Evolutionary conservation across 2,329 filamentous ascomycete species (phyloP).

Genomic region (Beauveria scarabaeidicola): DNA sequence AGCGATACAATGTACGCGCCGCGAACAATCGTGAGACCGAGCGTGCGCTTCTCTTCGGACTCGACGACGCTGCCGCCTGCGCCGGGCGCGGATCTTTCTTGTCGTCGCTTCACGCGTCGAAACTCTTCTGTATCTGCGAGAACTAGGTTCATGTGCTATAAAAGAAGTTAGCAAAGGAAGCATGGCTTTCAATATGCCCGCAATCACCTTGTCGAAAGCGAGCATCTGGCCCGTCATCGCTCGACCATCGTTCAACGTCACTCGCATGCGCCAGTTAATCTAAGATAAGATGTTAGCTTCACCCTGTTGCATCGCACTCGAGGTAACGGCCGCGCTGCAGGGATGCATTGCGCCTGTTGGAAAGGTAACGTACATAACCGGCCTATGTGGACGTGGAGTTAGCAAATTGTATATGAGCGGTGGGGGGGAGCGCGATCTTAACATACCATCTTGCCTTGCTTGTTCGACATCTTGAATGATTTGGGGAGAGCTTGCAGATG

Average conservation of each 20-base stretch:
- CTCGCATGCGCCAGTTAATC: slow-evolving; percentile 99
- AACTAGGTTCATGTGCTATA: slow-evolving; percentile 96
- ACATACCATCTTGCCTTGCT: slow-evolving; percentile 99
- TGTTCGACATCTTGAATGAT: slow-evolving; percentile 45
- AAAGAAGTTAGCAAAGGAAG: slow-evolving; percentile 3
- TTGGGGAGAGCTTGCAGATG: slow-evolving; percentile 22
- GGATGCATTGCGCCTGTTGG: slow-evolving; percentile 1
- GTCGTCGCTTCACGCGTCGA: slow-evolving; percentile 79
- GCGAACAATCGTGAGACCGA: slow-evolving; percentile 88
- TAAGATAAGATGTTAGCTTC: slow-evolving; percentile 28
- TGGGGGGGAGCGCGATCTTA: slow-evolving; percentile 25
- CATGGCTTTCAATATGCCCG: slow-evolving; percentile 11
- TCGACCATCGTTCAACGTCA: slow-evolving; percentile 88
- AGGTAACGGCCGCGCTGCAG: slow-evolving; percentile 10
- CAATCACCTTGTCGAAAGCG: slow-evolving; percentile 84
- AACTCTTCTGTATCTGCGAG: slow-evolving; percentile 98
- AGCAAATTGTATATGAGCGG: slow-evolving; percentile 50
- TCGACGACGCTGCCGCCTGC: slow-evolving; percentile 56
- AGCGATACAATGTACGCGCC: slow-evolving; percentile 91
- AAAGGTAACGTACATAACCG: slow-evolving; percentile 54
- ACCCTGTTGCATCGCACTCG: not conserved
- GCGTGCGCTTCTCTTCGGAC: slow-evolving; percentile 93
- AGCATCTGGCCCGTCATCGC: slow-evolving; percentile 98
- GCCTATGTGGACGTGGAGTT: slow-evolving; percentile 50
- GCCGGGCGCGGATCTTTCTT: slow-evolving; percentile 61